Base-by-base conservation (phyloP, 345 rosid species). In the Physaria fendleri region DNA sequence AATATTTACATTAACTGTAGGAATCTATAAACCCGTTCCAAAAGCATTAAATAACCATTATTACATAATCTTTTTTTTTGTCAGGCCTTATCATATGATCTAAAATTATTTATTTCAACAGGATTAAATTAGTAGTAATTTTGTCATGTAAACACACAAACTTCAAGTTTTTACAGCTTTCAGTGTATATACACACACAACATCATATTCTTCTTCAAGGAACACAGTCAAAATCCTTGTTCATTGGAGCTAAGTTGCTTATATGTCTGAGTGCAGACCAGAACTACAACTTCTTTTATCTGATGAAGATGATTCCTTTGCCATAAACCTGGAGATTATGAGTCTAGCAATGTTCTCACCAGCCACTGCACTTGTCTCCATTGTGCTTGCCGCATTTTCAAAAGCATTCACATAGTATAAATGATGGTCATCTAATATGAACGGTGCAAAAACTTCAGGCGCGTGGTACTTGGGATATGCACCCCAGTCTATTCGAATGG, bases 311-410 rank as follows among this genome's bases (percentile, higher is more conserved):
- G 65, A 56, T n/a, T 32, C 38, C 15, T 59, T 45, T n/a, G 71
- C 33, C 9, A 38, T 63, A 48, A 75, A 66, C 64, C 99, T 80
- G 4, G 94, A 79, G 53, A 85, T 33, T 56, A 89, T 79, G 64
- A 93, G 94, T 6, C 99, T 82, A 0, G 82, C 99, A 4, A 93
- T 74, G 20, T 93, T 93, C 78, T 93, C 97, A 14, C 97, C 97
- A 48, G 97, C 82, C 28, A 89, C 94, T 4, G 97, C 88, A 35
- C 95, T 79, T 0, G 90, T 89, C 81, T 93, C 95, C 85, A 93
- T 89, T 30, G 97, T 79, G 65, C 99, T 93, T 6, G 94, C 95
- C 2, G 94, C 97, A 46, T 83, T 93, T 77, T 93, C 97, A 38
- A 93, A 93, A 20, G 97, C 94, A 40, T 93, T 89, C 46, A 82